These are phyloP conservation scores for Clarireedia paspali DNA, from an alignment of 2,329 filamentous ascomycete genomes.

Conservation along the genomic window DNA sequence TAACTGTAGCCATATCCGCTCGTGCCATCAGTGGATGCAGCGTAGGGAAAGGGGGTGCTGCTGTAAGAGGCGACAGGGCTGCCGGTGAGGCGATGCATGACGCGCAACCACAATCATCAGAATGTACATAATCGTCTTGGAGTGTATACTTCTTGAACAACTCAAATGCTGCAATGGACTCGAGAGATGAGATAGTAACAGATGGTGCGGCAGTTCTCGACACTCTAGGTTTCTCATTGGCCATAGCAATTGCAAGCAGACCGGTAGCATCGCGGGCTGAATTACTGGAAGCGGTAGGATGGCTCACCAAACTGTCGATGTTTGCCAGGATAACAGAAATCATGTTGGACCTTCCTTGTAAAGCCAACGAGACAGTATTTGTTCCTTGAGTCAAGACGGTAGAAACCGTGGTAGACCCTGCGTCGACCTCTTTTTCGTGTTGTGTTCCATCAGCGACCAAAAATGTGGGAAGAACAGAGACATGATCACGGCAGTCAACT, in stretches of 20 bases:
- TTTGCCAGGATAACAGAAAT: conserved; percentile 5
- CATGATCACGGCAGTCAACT: not conserved
- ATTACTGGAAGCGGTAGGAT: conserved; percentile 1
- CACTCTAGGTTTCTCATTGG: not conserved
- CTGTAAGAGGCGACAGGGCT: not conserved
- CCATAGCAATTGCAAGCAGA: conserved; percentile 7
- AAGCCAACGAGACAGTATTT: conserved; percentile 3
- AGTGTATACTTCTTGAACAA: conserved; percentile 1
- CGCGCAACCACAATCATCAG: conserved; percentile 1
- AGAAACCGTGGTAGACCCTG: conserved; percentile 3
- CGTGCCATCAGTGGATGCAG: not conserved
- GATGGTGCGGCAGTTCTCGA: not conserved
- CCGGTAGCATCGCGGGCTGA: conserved; percentile 4
- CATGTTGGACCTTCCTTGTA: conserved; percentile 6
- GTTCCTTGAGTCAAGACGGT: conserved; percentile 5
- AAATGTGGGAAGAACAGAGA: not conserved
- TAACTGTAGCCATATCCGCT: not conserved
- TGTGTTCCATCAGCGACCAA: not conserved
- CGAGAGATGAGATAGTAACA: not conserved
- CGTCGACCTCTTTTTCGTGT: not conserved
- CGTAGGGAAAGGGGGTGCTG: conserved; percentile 1
- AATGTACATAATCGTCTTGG: not conserved
- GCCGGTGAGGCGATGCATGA: not conserved
- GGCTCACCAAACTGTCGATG: conserved; percentile 4
- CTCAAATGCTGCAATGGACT: conserved; percentile 4